A percentile compares a stretch with the other conserved stretches of the same genome.
These are phyloP conservation scores for Chrysosporium keratinophilum DNA, from an alignment of 2,329 filamentous ascomycete species.

Conservation along the genomic window DNA sequence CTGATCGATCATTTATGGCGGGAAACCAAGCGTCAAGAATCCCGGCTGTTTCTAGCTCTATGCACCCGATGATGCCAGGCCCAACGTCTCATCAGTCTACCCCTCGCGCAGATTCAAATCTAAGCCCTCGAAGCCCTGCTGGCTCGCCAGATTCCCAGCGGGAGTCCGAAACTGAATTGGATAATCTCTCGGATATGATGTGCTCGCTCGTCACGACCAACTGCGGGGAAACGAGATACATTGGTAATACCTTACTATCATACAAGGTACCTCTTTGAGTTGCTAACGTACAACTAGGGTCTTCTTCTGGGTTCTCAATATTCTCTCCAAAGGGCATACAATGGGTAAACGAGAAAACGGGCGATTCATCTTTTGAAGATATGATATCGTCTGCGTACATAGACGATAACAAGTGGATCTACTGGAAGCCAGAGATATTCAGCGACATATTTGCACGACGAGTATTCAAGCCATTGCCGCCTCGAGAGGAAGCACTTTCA, in stretches of 20 bases:
- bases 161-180: slow-evolving; percentile 59
- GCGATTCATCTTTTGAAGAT: slow-evolving; percentile 85
- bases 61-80: slow-evolving; percentile 7
- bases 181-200: slow-evolving; percentile 94
- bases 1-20: slow-evolving; percentile 37
- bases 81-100: slow-evolving; percentile 35
- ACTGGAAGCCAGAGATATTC: slow-evolving; percentile 98
- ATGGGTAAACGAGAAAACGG: slow-evolving; percentile 97
- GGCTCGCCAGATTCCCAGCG: slow-evolving; percentile 46
- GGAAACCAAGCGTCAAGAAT: slow-evolving; percentile 13
- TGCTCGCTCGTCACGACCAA: slow-evolving; percentile 94
- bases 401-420: slow-evolving; percentile 89
- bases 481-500: slow-evolving; percentile 77
- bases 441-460: slow-evolving; percentile 79
- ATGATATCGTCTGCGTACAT: slow-evolving; percentile 90
- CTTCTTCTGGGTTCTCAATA: slow-evolving; percentile 95
- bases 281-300: slow-evolving; percentile 48
- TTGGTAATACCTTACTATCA: slow-evolving; percentile 51
- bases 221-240: slow-evolving; percentile 87
- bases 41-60: slow-evolving; percentile 12
- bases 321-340: slow-evolving; percentile 97
- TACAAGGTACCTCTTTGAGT: background rate
- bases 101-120: slow-evolving; percentile 37
- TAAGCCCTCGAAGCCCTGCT: slow-evolving; percentile 41
- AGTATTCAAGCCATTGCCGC: slow-evolving; percentile 71